A percentile compares a stretch with the other conserved stretches of the same genome.
phyloP scores from a whole-genome alignment of 148 eudicot species.

The Rhododendron kiyosumense region DNA sequence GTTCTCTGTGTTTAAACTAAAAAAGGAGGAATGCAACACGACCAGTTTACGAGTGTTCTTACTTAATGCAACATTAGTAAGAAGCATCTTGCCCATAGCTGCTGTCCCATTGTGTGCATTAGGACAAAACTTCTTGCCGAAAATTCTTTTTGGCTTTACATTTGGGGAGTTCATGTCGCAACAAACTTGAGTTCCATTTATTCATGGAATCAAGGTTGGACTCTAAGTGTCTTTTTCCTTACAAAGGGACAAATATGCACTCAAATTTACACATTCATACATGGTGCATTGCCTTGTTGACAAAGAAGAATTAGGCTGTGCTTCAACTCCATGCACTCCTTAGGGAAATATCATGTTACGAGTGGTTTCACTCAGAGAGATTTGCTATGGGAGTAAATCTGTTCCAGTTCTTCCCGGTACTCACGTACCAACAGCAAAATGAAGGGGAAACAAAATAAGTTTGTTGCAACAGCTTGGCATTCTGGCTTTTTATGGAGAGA shows the following conservation, averaged over 20 bases:
- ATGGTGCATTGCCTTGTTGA: neutral
- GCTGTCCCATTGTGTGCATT: neutral
- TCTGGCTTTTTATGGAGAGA: neutral
- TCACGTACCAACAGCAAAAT: neutral
- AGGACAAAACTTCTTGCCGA: neutral
- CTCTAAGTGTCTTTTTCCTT: neutral
- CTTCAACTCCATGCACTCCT: neutral
- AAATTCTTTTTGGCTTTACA: neutral
- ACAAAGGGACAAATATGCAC: neutral
- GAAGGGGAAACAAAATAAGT: neutral
- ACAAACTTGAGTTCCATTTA: neutral
- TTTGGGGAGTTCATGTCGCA: neutral
- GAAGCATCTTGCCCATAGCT: neutral
- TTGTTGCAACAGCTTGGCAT: neutral
- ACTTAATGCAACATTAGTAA: neutral
- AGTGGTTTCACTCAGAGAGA: neutral
- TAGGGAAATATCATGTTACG: neutral
- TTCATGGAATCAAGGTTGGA: neutral
- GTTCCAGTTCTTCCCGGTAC: neutral
- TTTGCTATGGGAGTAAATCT: neutral
- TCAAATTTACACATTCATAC: neutral
- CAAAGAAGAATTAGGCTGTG: neutral
- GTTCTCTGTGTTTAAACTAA: neutral
- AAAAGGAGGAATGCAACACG: neutral
- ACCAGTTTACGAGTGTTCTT: neutral